Evolutionary conservation across 306 rosid genomes (phyloP).

Genomic region (Styphnolobium japonicum): DNA sequence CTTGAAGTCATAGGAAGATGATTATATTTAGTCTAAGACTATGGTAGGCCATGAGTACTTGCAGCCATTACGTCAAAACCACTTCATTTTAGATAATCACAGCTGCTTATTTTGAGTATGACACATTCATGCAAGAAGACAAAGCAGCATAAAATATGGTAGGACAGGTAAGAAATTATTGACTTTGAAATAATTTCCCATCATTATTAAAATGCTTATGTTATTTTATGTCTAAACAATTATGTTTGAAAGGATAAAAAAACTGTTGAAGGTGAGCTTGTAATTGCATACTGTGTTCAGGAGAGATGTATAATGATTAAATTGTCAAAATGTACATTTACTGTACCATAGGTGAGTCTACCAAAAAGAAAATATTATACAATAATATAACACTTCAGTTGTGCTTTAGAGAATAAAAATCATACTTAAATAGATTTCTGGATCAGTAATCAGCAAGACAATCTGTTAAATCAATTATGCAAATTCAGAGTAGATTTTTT

Average conservation of each 20-base stretch:
- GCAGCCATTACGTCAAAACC: constrained; percentile 29
- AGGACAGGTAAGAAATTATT: not conserved
- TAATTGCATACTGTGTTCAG: not conserved
- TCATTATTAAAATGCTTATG: not conserved
- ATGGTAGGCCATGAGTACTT: constrained; percentile 22
- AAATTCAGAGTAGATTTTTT: too few relatives aligned
- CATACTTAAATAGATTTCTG: too few relatives aligned
- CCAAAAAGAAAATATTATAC: too few relatives aligned
- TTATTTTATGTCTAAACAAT: not conserved
- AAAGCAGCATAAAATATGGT: constrained; percentile 11
- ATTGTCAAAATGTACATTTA: too few relatives aligned
- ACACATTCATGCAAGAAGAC: constrained; percentile 20
- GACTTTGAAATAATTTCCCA: constrained; percentile 2
- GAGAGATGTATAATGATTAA: too few relatives aligned
- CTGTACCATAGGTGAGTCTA: too few relatives aligned
- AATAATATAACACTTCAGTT: too few relatives aligned
- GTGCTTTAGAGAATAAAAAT: too few relatives aligned
- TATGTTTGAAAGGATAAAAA: constrained; percentile 26
- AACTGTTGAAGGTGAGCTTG: not conserved
- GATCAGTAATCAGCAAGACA: too few relatives aligned
- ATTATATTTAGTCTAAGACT: constrained; percentile 25
- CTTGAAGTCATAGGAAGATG: constrained; percentile 10
- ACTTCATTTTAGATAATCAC: constrained; percentile 18
- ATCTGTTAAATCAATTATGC: too few relatives aligned
- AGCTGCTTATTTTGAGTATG: constrained; percentile 36